Percentiles rank a stretch among this genome's conserved stretches.
Evolutionary conservation across 208 protist species (phyloP).

Genomic region (Wallacemonas sp.): DNA sequence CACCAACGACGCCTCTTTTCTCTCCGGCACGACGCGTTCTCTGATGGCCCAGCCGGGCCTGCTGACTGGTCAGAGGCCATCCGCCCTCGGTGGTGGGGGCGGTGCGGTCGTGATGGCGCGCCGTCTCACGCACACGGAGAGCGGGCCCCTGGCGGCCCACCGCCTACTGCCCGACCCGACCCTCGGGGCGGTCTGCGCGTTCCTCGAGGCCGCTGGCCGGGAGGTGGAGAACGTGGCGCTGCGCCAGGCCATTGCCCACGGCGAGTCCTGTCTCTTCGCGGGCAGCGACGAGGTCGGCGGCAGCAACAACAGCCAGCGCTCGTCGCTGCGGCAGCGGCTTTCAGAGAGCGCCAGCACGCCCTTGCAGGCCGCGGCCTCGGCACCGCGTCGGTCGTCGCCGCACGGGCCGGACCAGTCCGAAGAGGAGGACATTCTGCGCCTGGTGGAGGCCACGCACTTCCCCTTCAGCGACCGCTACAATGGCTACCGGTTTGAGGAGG

Average conservation of each 20-base stretch:
- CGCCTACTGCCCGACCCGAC: slow-evolving; percentile 20
- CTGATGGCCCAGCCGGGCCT: neutral
- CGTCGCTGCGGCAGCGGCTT: neutral
- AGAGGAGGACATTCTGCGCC: slow-evolving; percentile 5
- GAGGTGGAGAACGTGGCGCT: slow-evolving; percentile 28
- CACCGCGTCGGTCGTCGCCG: neutral
- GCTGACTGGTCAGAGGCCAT: neutral
- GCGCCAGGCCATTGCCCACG: slow-evolving; percentile 17
- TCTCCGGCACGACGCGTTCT: neutral
- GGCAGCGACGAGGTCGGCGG: slow-evolving; percentile 1
- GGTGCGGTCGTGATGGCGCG: neutral
- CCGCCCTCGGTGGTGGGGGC: neutral
- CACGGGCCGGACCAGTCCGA: neutral
- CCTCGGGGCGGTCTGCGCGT: slow-evolving; percentile 13
- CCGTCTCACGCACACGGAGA: neutral
- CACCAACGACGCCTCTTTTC: neutral
- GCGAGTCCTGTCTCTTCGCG: slow-evolving; percentile 12
- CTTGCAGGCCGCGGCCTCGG: neutral
- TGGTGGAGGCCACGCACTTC: neutral
- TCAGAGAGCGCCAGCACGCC: neutral
- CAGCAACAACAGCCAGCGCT: neutral
- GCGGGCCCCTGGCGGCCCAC: slow-evolving; percentile 10
- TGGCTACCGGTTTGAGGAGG: neutral
- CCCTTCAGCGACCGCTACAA: neutral
- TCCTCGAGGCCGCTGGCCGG: slow-evolving; percentile 19